These are phyloP conservation scores for Apiotrichum montevideense DNA, from an alignment of 1,284 basidiomycete genomes.

Conservation along the genomic window DNA sequence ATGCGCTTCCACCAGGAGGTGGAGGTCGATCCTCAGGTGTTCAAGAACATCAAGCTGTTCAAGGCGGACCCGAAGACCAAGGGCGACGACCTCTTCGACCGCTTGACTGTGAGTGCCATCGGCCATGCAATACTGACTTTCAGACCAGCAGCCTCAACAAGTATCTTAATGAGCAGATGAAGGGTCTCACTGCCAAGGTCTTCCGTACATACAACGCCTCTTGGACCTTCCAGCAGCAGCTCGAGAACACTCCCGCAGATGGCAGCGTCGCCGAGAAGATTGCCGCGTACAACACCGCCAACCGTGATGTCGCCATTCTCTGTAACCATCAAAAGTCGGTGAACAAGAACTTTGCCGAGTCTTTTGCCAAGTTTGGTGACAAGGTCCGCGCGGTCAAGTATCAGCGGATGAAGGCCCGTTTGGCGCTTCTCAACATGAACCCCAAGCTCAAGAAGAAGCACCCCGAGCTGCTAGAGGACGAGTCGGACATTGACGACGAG, in stretches of 20 bases:
- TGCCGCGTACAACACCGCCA: constrained; percentile 90
- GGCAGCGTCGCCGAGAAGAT: constrained; percentile 83
- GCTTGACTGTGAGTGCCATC: constrained; percentile 64
- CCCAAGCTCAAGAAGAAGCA: constrained; percentile 74
- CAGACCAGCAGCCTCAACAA: constrained; percentile 83
- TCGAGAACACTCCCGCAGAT: constrained; percentile 67
- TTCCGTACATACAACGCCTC: constrained; percentile 99
- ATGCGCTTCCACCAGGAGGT: constrained; percentile 92
- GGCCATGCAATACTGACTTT: background rate
- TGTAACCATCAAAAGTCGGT: constrained; percentile 96
- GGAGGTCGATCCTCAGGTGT: constrained; percentile 75
- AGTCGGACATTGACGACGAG: constrained; percentile 90
- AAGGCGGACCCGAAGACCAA: constrained; percentile 82
- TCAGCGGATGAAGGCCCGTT: constrained; percentile 84
- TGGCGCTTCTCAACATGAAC: constrained; percentile 68
- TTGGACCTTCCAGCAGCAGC: constrained; percentile 81
- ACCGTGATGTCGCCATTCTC: constrained; percentile 87
- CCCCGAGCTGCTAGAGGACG: constrained; percentile 64
- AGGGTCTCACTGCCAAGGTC: constrained; percentile 91
- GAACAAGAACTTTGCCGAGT: constrained; percentile 81
- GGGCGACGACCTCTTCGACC: constrained; percentile 87
- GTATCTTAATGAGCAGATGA: constrained; percentile 85
- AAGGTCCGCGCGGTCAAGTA: constrained; percentile 77
- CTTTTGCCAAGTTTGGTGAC: constrained; percentile 84
- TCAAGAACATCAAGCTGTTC: constrained; percentile 85